Evolutionary conservation across 495 filamentous ascomycete species (phyloP).

Genomic region (Alectoria sarmentosa): DNA sequence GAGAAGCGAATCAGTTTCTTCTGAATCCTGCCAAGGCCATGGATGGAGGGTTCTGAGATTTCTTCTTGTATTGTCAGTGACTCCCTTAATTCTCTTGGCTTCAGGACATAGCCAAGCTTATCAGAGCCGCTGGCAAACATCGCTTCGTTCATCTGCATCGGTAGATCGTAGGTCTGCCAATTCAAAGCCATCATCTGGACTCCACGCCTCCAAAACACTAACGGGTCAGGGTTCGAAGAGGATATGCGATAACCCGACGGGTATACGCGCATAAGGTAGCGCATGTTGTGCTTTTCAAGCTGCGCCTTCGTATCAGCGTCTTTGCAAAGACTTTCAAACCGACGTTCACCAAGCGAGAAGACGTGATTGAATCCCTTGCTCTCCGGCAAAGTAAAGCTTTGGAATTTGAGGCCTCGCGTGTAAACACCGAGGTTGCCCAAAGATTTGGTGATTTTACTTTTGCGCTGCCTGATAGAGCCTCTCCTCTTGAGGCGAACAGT

Average conservation of each 20-base stretch:
- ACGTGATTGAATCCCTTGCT: conserved; percentile 85
- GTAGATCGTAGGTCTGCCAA: conserved; percentile 95
- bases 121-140: conserved; percentile 96
- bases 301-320: conserved; percentile 60
- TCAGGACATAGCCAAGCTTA: conserved; percentile 84
- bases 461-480: conserved; percentile 53
- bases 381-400: conserved; percentile 63
- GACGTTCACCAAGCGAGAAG: conserved; percentile 84
- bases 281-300: conserved; percentile 84
- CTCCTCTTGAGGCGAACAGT: conserved; percentile 33
- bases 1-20: conserved; percentile 75
- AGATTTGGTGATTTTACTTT: conserved; percentile 77
- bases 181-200: conserved; percentile 96
- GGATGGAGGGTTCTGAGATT: conserved; percentile 22
- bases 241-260: conserved; percentile 69
- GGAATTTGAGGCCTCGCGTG: conserved; percentile 77
- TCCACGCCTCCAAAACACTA: conserved; percentile 86
- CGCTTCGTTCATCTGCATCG: conserved; percentile 91
- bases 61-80: conserved; percentile 33
- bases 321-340: conserved; percentile 70
- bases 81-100: conserved; percentile 74
- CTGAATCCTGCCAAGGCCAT: conserved; percentile 48
- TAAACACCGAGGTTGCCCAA: conserved; percentile 87
- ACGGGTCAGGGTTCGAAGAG: conserved; percentile 89
- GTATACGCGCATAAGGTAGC: conserved; percentile 89